phyloP scores from a whole-genome alignment of 169 alveolate genomes.

The Plasmodium billcollinsi region DNA sequence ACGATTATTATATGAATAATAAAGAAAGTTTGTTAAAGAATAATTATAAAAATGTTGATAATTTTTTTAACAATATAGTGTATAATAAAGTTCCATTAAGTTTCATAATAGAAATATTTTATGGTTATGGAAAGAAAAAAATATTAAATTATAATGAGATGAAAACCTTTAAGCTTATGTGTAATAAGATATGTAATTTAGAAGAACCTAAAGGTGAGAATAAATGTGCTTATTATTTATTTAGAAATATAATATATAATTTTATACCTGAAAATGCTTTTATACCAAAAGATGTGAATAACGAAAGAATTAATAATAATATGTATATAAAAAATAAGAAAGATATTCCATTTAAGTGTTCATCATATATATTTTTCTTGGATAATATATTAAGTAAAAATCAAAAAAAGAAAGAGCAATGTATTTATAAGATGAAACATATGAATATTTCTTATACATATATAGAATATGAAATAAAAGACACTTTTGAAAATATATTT shows the following conservation, averaged over 20 bases:
- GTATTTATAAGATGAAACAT: background rate
- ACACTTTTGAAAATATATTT: background rate
- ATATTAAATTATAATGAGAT: too few species aligned
- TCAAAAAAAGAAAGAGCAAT: background rate
- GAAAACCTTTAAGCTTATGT: too few species aligned
- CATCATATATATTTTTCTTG: background rate
- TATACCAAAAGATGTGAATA: background rate
- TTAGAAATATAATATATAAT: background rate
- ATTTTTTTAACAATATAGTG: background rate
- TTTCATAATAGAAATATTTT: too few species aligned
- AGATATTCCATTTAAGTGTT: background rate
- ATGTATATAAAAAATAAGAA: too few species aligned
- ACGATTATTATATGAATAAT: background rate
- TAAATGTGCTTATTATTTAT: background rate
- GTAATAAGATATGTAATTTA: too few species aligned
- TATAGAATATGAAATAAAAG: background rate
- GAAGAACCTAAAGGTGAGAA: too few species aligned
- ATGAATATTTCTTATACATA: background rate
- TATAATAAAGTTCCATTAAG: too few species aligned
- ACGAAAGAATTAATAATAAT: too few species aligned
- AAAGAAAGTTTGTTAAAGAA: background rate
- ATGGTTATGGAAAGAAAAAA: too few species aligned
- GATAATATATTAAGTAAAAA: background rate
- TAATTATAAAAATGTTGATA: background rate
- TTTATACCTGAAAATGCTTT: conserved; percentile 4